Base-by-base conservation (phyloP, 768 basidiomycete species). In the Naganishia friedmannii region DNA sequence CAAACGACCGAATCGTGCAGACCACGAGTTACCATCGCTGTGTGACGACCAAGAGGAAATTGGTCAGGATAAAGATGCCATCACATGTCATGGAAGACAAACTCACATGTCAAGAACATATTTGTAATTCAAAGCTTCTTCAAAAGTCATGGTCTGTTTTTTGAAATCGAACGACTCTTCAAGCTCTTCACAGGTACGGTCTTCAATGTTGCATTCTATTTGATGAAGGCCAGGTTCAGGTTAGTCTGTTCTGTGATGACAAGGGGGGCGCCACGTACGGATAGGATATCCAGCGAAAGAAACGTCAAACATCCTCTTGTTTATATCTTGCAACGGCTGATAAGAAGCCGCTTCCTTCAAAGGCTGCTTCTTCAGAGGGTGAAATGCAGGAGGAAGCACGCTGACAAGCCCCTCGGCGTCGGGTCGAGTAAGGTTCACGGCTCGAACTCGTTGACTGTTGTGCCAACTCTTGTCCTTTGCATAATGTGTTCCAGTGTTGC, bases 11-110 rank as follows among this genome's bases (percentile, higher is more conserved):
- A 77, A 78, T 34, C 80, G 69, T 1, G 80, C 80, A 7, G 77
- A 78, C 80, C 80, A 81, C 15, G 80, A 76, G 65, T 80, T 80
- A 0, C 79, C 79, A 54, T 80, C 79, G 21, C 60, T 63, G 21
- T 58, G 34, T n/a, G 7, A 7, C n/a, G n/a, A n/a, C n/a, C n/a
- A n/a, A n/a, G n/a, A n/a, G n/a, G n/a, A n/a, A n/a, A n/a, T n/a
- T n/a, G n/a, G n/a, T n/a, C n/a, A n/a, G n/a, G n/a, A n/a, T n/a
- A n/a, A n/a, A n/a, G n/a, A n/a, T n/a, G n/a, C n/a, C n/a, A n/a
- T n/a, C n/a, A 17, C 19, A 53, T 55, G 23, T 17, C 7, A 29
- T 17, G 21, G 28, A 15, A 13, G 48, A 51, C 13, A 29, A 21
- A 75, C 76, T 74, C 39, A 78, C 77, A 79, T 74, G 53, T 79